A percentile compares a stretch with the other conserved stretches of the same genome.
Conservation (phyloP, 495 filamentous ascomycete genomes). For the Pyronema domesticum region DNA sequence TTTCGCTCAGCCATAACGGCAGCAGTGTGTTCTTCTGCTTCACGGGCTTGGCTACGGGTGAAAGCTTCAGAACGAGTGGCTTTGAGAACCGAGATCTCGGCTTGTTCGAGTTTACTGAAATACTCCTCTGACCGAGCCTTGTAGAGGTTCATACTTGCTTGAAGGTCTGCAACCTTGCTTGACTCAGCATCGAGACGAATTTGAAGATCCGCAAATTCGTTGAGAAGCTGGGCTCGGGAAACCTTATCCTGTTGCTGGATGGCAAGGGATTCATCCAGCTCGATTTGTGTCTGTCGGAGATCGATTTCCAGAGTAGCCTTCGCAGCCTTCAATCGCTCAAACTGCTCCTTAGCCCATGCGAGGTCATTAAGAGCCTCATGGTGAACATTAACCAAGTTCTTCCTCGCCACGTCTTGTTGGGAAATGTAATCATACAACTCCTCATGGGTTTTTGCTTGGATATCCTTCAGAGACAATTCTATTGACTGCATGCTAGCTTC, state of each 20-base stretch:
- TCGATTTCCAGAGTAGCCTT: constrained; percentile 72
- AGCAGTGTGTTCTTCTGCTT: constrained; percentile 81
- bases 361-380: constrained; percentile 73
- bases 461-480: constrained; percentile 76
- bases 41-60: constrained; percentile 68
- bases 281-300: constrained; percentile 63
- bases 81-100: constrained; percentile 87
- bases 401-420: constrained; percentile 77
- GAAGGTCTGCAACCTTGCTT: constrained; percentile 67
- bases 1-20: constrained; percentile 84
- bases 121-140: constrained; percentile 92
- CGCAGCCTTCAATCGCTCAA: constrained; percentile 66
- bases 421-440: constrained; percentile 88
- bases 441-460: constrained; percentile 86
- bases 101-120: constrained; percentile 92
- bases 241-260: constrained; percentile 69
- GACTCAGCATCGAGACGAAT: constrained; percentile 80
- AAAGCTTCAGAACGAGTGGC: constrained; percentile 84
- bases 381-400: constrained; percentile 62
- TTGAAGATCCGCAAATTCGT: constrained; percentile 87
- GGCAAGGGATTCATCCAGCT: constrained; percentile 59
- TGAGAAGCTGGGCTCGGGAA: constrained; percentile 68
- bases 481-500: constrained; percentile 76
- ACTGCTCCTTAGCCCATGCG: constrained; percentile 64
- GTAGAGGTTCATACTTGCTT: constrained; percentile 70